Conservation (phyloP, 1,284 basidiomycete genomes). For the Apiotrichum montevideense region DNA sequence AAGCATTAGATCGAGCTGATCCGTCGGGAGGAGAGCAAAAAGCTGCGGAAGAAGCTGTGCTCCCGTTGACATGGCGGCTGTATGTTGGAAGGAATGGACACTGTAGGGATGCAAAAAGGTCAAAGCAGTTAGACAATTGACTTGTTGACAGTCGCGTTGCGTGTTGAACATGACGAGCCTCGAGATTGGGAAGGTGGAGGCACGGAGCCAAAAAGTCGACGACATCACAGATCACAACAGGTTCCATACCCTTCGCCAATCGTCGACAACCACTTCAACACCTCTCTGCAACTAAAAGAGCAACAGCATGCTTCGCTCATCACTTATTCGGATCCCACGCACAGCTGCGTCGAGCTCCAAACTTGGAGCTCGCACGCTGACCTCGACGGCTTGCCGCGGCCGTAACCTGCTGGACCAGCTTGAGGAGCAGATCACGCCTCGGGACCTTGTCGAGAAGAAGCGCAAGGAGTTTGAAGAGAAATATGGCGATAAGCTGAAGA, state of each 20-base stretch:
- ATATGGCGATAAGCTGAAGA: constrained; percentile 45
- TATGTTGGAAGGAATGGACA: neutral
- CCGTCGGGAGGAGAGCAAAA: constrained; percentile 30
- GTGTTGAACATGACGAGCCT: neutral
- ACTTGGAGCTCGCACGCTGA: neutral
- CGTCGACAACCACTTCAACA: neutral
- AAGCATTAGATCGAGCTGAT: constrained; percentile 19
- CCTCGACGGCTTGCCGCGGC: constrained; percentile 5
- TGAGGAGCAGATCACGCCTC: constrained; percentile 35
- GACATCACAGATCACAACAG: too few relatives aligned
- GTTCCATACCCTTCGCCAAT: neutral
- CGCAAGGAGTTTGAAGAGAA: constrained; percentile 42
- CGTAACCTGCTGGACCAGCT: constrained; percentile 29
- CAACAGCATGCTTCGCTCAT: constrained; percentile 4
- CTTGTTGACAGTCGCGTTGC: too few relatives aligned
- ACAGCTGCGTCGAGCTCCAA: constrained; percentile 2
- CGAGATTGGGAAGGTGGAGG: neutral
- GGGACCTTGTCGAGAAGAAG: constrained; percentile 43
- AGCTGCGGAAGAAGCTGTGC: constrained; percentile 31
- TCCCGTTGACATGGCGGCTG: constrained; percentile 11
- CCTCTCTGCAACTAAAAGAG: neutral
- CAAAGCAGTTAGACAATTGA: too few relatives aligned
- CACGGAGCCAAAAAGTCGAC: neutral
- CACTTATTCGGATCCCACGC: constrained; percentile 1
- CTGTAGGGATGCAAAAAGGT: too few relatives aligned